Evolutionary conservation across 2,329 filamentous ascomycete species (phyloP), one percentile per base, ranked within the genome.

Genomic region (Byssothecium circinans): DNA sequence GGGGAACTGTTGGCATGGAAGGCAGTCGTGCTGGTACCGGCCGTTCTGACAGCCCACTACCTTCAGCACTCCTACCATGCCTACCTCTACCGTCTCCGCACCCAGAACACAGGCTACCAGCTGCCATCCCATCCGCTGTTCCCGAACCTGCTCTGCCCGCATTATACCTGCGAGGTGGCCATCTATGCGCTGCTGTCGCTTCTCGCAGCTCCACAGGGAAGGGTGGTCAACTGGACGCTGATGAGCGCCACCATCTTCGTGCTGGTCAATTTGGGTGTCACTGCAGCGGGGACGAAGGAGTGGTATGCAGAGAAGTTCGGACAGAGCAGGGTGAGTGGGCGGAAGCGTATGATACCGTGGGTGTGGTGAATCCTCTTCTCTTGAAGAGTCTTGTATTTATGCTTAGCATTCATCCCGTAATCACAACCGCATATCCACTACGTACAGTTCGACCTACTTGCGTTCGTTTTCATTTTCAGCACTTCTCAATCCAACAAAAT

Each of bases 121-220:
- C 78, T 97, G 19, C 92, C 92, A 0, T 75, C 80, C 2, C 80
- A 87, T 50, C 85, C 86, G 2, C 73, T 87, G 47, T 99, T 97
- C 70, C 76, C 77, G 36, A 76, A 78, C 47, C 71, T 95, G 18
- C 73, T 96, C 32, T 95, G 88, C 60, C 91, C 94, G 15, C 94
- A 99, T 72, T 99, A 97, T 71, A 88, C 88, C 3, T 89, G 87
- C 62, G 94, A 97, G 74, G 91, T 89, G 65, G 67, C 87, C 33
- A 83, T 96, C 49, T 97, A 99, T 68, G 65, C 91, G 17, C 81
- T 86, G n/a, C 73, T 99, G 55, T 81, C 89, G 2, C 72, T 94
- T 37, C 69, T 87, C 32, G 84, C 86, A 23, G 90, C 91, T 1
- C 91, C 91, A 0, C 61, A 73, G 7, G 87, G 84, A 10, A 71